Evolutionary conservation across 73 alveolate species (phyloP).

Genomic region (Symbiodinium natans): DNA sequence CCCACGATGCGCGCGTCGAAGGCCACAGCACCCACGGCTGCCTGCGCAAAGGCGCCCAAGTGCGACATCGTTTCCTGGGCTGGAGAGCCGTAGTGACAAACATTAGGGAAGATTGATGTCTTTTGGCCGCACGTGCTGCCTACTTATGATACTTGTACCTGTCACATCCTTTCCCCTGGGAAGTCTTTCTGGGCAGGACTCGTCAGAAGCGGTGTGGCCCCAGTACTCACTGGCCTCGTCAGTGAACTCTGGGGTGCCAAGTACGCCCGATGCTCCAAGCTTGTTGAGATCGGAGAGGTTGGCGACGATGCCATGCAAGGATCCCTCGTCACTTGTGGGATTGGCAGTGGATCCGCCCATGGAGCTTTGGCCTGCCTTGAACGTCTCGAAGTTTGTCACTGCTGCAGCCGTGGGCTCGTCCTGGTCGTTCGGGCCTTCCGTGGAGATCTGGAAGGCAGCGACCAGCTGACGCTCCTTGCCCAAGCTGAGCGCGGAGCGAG

Average conservation of each 20-base stretch:
- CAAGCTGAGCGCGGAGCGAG: conserved; percentile 34
- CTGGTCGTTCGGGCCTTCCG: background rate
- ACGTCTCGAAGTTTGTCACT: background rate
- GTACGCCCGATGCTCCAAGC: conserved; percentile 29
- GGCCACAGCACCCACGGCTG: background rate
- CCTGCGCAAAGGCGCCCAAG: conserved; percentile 51
- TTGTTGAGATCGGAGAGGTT: conserved; percentile 18
- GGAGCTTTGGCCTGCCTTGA: conserved; percentile 23
- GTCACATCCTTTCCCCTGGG: background rate
- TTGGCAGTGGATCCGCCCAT: background rate
- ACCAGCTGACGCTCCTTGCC: conserved; percentile 64
- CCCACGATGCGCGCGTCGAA: conserved; percentile 2
- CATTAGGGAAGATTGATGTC: background rate
- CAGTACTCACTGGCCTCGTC: conserved; percentile 35
- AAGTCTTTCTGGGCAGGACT: background rate
- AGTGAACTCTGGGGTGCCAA: background rate
- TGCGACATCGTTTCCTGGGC: conserved; percentile 31
- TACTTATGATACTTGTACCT: background rate
- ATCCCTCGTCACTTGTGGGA: background rate
- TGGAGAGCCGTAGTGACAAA: background rate
- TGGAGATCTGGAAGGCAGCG: conserved; percentile 29
- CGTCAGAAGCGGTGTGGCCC: conserved; percentile 17
- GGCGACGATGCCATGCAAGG: conserved; percentile 7
- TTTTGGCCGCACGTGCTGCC: background rate
- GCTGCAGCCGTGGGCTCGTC: background rate